phyloP scores from a whole-genome alignment of 2,329 filamentous ascomycete genomes.

The Aspergillus clavatus region DNA sequence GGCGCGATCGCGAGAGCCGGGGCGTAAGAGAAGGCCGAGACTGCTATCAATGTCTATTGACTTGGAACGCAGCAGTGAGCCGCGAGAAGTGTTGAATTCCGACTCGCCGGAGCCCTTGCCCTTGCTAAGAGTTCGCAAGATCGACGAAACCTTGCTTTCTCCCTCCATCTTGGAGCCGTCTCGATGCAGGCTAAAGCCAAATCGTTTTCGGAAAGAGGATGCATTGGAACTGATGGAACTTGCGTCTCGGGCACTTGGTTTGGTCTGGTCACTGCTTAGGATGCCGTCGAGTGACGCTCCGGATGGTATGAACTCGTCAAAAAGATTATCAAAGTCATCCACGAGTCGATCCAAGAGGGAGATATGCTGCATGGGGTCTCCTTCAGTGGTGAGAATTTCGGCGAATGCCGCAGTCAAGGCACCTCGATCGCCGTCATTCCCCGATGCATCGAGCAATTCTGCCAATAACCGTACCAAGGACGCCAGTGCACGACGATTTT shows the following conservation, averaged over 20 bases:
- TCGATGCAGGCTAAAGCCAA: constrained; percentile 73
- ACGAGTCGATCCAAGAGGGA: constrained; percentile 84
- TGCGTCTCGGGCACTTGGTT: constrained; percentile 57
- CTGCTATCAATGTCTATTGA: constrained; percentile 67
- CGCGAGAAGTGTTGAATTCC: constrained; percentile 65
- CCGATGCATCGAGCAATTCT: constrained; percentile 81
- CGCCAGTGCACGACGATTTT: constrained; percentile 70
- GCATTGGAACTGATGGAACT: constrained; percentile 80
- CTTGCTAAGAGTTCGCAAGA: constrained; percentile 88
- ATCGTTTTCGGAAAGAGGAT: constrained; percentile 77
- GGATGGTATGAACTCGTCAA: constrained; percentile 58
- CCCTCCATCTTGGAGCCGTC: constrained; percentile 72
- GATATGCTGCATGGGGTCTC: constrained; percentile 75
- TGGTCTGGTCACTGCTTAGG: constrained; percentile 52
- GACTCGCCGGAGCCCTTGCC: constrained; percentile 58
- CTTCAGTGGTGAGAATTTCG: constrained; percentile 74
- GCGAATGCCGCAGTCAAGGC: constrained; percentile 84
- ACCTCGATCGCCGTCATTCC: constrained; percentile 85
- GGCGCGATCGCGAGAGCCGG: constrained; percentile 53
- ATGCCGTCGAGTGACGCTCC: constrained; percentile 41
- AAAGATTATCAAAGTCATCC: constrained; percentile 84
- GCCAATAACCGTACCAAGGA: constrained; percentile 79
- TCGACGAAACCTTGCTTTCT: constrained; percentile 65
- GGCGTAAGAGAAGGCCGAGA: constrained; percentile 45
- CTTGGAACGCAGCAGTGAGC: constrained; percentile 62